phyloP scores from a whole-genome alignment of 306 rosid species.

The barrel medic (Medicago truncatula) region DNA sequence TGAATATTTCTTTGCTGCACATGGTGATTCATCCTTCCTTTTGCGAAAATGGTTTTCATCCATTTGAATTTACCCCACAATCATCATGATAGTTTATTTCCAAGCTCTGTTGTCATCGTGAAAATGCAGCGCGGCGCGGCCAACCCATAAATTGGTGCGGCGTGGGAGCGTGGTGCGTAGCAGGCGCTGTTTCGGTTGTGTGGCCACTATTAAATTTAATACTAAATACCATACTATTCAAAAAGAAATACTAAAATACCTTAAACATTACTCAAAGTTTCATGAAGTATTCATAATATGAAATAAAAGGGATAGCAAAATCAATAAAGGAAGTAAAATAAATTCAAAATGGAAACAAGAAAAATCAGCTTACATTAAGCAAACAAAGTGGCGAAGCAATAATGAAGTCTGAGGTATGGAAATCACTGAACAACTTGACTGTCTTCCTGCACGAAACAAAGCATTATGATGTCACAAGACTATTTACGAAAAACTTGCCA shows the following conservation, averaged over 20 bases:
- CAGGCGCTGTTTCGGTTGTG: too few species aligned
- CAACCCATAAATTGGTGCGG: too few species aligned
- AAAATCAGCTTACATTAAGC: slow-evolving; percentile 58
- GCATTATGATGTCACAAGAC: not conserved
- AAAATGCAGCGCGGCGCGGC: too few species aligned
- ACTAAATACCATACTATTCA: too few species aligned
- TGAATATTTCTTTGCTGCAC: slow-evolving; percentile 7
- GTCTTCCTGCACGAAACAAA: slow-evolving; percentile 63
- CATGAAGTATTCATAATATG: too few species aligned
- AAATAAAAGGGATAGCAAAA: too few species aligned
- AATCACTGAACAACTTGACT: slow-evolving; percentile 84
- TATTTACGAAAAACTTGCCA: too few species aligned
- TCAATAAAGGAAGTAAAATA: slow-evolving; percentile 32
- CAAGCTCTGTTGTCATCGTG: too few species aligned
- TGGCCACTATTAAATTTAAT: too few species aligned
- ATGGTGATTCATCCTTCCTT: slow-evolving; percentile 20
- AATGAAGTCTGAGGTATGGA: slow-evolving; percentile 86
- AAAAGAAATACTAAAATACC: too few species aligned
- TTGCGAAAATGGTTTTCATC: slow-evolving; percentile 25
- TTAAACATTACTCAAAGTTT: too few species aligned
- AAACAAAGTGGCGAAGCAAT: slow-evolving; percentile 86
- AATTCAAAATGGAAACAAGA: not conserved
- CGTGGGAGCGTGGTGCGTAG: too few species aligned
- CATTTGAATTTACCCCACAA: slow-evolving; percentile 32
- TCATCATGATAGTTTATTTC: slow-evolving; percentile 34